Conservation (phyloP, 495 filamentous ascomycete genomes). For the Tuber aestivum region DNA sequence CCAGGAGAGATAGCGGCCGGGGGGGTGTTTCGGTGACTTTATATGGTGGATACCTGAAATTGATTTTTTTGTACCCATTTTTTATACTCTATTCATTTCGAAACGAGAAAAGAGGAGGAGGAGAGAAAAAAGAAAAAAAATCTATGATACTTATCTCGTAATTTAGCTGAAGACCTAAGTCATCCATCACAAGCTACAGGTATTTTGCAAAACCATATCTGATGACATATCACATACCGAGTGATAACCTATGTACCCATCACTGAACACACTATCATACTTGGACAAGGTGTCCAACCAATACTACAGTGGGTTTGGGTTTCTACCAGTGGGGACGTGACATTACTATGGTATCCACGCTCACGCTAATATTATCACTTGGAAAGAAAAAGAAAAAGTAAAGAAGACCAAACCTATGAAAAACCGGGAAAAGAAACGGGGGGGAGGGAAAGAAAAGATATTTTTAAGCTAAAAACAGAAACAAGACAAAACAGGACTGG, state of each 20-base stretch:
- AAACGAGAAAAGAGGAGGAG: not conserved
- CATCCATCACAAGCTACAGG: not conserved
- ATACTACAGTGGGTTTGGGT: not conserved
- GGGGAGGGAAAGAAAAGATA: not conserved
- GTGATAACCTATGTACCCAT: not conserved
- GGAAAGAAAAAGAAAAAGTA: not conserved
- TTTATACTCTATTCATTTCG: not conserved
- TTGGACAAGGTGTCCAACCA: not conserved
- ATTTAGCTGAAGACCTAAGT: not conserved
- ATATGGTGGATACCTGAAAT: not conserved
- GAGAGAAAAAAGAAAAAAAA: constrained; percentile 3
- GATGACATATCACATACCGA: not conserved
- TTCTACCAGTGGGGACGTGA: not conserved
- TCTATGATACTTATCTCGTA: constrained; percentile 5
- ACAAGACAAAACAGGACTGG: not conserved
- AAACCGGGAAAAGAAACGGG: not conserved
- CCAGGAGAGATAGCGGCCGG: not conserved
- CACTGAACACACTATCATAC: not conserved
- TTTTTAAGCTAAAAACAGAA: constrained; percentile 1
- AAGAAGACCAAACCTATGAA: not conserved
- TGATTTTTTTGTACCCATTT: not conserved
- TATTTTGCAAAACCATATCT: not conserved
- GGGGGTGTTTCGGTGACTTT: not conserved
- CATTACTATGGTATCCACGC: not conserved
- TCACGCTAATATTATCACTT: constrained; percentile 6